Evolutionary conservation across 257 asterid species (phyloP).

Genomic region (Solanum paucissectum): DNA sequence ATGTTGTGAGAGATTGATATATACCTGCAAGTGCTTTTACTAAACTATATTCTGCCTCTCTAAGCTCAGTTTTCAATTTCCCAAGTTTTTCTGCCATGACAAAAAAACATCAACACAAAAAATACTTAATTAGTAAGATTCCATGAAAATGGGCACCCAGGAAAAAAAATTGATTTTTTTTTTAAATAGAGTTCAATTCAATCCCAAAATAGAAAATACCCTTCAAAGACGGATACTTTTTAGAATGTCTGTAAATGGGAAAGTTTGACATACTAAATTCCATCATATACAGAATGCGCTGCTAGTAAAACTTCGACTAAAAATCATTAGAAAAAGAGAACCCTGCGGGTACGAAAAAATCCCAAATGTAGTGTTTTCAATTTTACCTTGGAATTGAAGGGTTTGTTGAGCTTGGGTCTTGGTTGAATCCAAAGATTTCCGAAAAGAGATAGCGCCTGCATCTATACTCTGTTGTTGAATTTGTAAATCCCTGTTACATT

Average conservation of each 20-base stretch:
- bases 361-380: neutral
- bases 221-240: neutral
- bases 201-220: neutral
- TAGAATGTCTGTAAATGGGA: neutral
- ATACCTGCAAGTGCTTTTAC: slow-evolving; percentile 79
- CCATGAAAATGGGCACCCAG: neutral
- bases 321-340: neutral
- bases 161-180: neutral
- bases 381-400: slow-evolving; percentile 13
- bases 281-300: neutral
- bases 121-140: neutral
- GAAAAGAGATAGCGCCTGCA: slow-evolving; percentile 7
- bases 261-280: neutral
- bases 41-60: slow-evolving; percentile 63
- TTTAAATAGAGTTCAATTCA: neutral
- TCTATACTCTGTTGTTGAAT: slow-evolving; percentile 55
- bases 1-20: neutral
- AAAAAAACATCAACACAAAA: neutral
- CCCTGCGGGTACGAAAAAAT: neutral
- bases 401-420: slow-evolving; percentile 35
- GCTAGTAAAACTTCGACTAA: neutral
- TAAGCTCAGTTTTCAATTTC: slow-evolving; percentile 45
- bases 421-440: slow-evolving; percentile 23
- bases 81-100: slow-evolving; percentile 40
- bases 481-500: slow-evolving; percentile 51